A percentile compares a stretch with the other conserved stretches of the same genome.
Evolutionary conservation across 805 yeast species (phyloP).

Genomic region (Hanseniaspora jakobsenii): DNA sequence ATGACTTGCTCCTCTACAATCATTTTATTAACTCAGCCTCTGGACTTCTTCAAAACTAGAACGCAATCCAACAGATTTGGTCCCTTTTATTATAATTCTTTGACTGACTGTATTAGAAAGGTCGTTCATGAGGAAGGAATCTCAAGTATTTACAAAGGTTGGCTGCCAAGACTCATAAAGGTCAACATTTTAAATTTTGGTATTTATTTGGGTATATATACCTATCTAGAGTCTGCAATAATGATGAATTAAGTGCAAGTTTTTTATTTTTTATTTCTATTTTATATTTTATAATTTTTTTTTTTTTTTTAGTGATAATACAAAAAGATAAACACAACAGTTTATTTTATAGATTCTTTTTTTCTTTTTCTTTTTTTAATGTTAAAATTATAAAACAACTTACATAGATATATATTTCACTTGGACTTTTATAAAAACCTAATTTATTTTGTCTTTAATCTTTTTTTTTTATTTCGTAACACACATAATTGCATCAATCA

Average conservation of each 20-base stretch:
- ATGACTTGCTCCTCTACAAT: slow-evolving; percentile 10
- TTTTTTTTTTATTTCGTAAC: too few relatives aligned
- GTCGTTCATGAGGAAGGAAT: slow-evolving; percentile 38
- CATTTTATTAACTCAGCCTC: slow-evolving; percentile 14
- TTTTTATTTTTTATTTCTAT: slow-evolving; percentile 19
- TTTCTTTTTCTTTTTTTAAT: background rate
- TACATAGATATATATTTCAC: too few relatives aligned
- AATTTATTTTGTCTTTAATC: too few relatives aligned
- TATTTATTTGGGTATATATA: slow-evolving; percentile 53
- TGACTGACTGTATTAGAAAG: slow-evolving; percentile 44
- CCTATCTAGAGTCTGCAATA: slow-evolving; percentile 35
- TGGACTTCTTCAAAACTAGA: slow-evolving; percentile 15
- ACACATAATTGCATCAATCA: background rate
- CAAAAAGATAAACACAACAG: background rate
- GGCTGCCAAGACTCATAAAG: slow-evolving; percentile 57
- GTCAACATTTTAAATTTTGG: slow-evolving; percentile 57
- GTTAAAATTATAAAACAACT: too few relatives aligned
- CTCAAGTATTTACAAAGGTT: slow-evolving; percentile 43
- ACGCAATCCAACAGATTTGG: slow-evolving; percentile 16
- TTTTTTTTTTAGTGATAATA: background rate
- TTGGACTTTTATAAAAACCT: too few relatives aligned
- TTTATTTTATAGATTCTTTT: background rate
- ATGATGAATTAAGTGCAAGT: slow-evolving; percentile 13
- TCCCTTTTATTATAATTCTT: slow-evolving; percentile 39
- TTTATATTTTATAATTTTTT: background rate